These are phyloP conservation scores for Globisporangium heterothallicum DNA, from an alignment of 352 stramenopile species.

Conservation along the genomic window DNA sequence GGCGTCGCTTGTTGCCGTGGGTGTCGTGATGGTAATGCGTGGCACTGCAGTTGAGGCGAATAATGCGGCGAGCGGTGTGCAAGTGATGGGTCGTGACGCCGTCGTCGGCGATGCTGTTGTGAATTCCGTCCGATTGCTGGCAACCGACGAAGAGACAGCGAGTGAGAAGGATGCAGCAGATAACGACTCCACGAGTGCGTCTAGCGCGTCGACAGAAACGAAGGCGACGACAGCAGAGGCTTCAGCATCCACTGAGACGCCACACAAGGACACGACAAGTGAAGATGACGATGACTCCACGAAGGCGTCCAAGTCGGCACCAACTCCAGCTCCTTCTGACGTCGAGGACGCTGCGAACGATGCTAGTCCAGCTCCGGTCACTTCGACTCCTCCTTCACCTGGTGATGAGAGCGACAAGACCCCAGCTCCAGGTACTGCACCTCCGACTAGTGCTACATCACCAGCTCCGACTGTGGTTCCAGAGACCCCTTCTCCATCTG, in stretches of 20 bases:
- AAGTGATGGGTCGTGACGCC: no score
- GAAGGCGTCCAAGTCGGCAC: no score
- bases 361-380: neutral
- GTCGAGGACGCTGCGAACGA: neutral
- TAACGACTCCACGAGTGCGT: no score
- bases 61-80: neutral
- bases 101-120: no score
- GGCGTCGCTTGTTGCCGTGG: neutral
- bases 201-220: constrained; percentile 12
- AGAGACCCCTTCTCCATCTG: neutral
- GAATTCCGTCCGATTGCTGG: no score
- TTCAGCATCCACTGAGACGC: no score
- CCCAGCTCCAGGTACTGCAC: neutral
- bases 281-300: neutral
- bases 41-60: neutral
- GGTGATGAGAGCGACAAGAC: neutral
- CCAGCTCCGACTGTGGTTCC: neutral
- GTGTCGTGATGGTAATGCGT: neutral
- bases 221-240: constrained; percentile 3
- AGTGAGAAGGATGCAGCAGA: constrained; percentile 12
- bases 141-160: no score
- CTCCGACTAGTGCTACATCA: neutral
- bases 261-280: neutral
- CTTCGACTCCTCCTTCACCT: neutral
- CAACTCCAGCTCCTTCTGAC: neutral